Evolutionary conservation across 2,329 filamentous ascomycete genomes (phyloP).

Genomic region (Thyridium curvatum): DNA sequence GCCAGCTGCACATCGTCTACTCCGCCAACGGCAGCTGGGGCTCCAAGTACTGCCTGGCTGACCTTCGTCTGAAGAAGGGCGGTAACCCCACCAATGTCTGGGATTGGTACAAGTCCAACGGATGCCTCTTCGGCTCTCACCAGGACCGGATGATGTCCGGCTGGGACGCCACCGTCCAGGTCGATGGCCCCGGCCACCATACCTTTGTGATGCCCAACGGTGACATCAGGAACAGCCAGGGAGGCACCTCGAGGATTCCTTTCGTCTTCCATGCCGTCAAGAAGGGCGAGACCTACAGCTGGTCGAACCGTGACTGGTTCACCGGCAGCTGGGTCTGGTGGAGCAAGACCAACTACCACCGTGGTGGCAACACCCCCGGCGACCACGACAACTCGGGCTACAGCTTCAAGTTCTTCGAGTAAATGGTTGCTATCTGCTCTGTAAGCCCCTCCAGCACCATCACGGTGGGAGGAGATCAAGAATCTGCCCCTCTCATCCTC

Average conservation of each 20-base stretch:
- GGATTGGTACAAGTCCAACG: slow-evolving; percentile 20
- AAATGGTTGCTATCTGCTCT: not conserved
- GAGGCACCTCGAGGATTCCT: slow-evolving; percentile 7
- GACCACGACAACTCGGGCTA: slow-evolving; percentile 9
- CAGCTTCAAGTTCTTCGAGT: slow-evolving; percentile 14
- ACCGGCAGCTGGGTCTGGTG: slow-evolving; percentile 14
- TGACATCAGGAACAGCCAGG: slow-evolving; percentile 9
- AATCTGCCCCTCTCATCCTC: no score
- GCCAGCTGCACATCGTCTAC: slow-evolving; percentile 18
- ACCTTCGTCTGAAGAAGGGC: slow-evolving; percentile 14
- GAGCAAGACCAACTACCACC: slow-evolving; percentile 10
- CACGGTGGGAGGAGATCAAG: no score
- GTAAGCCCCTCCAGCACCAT: no score
- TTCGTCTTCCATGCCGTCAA: slow-evolving; percentile 14
- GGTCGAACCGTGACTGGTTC: slow-evolving; percentile 12
- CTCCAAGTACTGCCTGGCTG: slow-evolving; percentile 15
- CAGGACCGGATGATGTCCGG: slow-evolving; percentile 16
- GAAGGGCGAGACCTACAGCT: slow-evolving; percentile 12
- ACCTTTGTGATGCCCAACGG: slow-evolving; percentile 14
- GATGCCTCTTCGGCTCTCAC: slow-evolving; percentile 16
- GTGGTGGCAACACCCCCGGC: slow-evolving; percentile 9
- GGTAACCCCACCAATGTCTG: slow-evolving; percentile 16
- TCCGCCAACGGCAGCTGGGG: slow-evolving; percentile 18
- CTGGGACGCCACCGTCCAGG: slow-evolving; percentile 13
- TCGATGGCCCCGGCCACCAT: slow-evolving; percentile 17